Base-by-base conservation (phyloP, 768 basidiomycete genomes). In the Podaxis carcinomalis region DNA sequence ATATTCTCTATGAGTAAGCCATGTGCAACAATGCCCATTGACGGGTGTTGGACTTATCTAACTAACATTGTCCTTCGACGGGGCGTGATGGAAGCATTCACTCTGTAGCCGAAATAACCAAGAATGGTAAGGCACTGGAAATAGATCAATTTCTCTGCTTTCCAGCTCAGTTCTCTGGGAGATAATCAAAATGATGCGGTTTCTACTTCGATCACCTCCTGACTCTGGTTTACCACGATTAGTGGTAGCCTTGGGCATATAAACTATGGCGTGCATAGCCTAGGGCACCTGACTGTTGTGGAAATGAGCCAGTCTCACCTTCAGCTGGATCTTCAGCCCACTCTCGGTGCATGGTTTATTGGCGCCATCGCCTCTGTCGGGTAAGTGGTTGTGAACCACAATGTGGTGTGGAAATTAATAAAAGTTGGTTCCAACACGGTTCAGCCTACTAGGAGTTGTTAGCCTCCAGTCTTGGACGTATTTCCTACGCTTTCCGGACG, bases 391-490 rank as follows among this genome's bases (percentile, higher is more conserved):
- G 14, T 23, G 10, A 1, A 9, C 46, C 21, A 14, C 37, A 10
- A 9, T 7, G 11, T 25, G 4, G 7, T 1, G 32, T 23, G 6
- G n/a, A 3, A 19, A 14, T 21, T 49, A 2, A 23, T 25, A 21
- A 28, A 28, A 5, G 28, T 19, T 49, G 42, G 42, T 49, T 49
- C 3, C 47, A 6, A 14, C 10, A 7, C 23, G 47, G 14, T 6
- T n/a, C 21, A 57, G 57, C 23, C 57, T 57, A 23, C 23, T 57
- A 16, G 57, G 57, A 6, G 46, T 57, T 11, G 36, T 25, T 10
- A 57, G 46, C 47, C 35, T 57, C 6, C 57, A 57, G 46, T 57
- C 35, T 16, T 57, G 46, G 35, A 47, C 32, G 23, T 57, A 57
- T 50, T 39, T 57, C n/a, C 19, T 57, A 9, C 46, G 36, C 21